Evolutionary conservation across 2,329 filamentous ascomycete species (phyloP).

Genomic region (Fusarium luffae): DNA sequence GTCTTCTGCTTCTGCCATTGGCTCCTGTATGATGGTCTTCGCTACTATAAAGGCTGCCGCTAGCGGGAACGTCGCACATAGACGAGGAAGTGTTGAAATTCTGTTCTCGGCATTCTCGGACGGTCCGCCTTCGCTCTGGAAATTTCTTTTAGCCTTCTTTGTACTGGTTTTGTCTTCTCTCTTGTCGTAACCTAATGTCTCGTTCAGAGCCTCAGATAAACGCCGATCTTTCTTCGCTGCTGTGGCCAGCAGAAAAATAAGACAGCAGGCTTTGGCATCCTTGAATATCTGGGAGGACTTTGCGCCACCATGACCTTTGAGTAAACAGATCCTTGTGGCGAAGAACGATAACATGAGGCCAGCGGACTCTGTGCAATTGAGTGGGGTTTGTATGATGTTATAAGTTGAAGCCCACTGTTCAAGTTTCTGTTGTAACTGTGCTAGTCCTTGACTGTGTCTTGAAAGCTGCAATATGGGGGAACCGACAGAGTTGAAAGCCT

Average conservation of each 20-base stretch:
- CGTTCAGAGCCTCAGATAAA: constrained; percentile 28
- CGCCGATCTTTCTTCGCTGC: constrained; percentile 23
- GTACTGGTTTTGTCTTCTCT: neutral
- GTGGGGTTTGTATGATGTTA: constrained; percentile 20
- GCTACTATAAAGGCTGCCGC: constrained; percentile 39
- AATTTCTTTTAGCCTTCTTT: neutral
- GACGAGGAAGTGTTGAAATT: constrained; percentile 26
- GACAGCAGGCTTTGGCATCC: constrained; percentile 42
- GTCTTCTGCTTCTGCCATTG: constrained; percentile 28
- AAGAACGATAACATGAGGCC: constrained; percentile 38
- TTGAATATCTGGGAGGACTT: constrained; percentile 10
- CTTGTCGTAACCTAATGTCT: constrained; percentile 19
- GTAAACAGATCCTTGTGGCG: constrained; percentile 39
- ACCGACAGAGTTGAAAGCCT: constrained; percentile 24
- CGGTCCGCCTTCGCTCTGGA: neutral
- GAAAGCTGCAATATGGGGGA: constrained; percentile 12
- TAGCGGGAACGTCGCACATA: constrained; percentile 39
- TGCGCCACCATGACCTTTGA: constrained; percentile 8
- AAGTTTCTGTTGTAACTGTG: constrained; percentile 33
- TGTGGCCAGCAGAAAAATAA: constrained; percentile 40
- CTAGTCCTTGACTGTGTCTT: constrained; percentile 17
- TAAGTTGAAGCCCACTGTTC: constrained; percentile 39
- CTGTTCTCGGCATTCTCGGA: constrained; percentile 19
- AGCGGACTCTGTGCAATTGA: constrained; percentile 15
- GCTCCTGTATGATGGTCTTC: constrained; percentile 26